Base-by-base conservation (phyloP, 371 early-diverging fungal genomes). In the Lichtheimia ramosa region DNA sequence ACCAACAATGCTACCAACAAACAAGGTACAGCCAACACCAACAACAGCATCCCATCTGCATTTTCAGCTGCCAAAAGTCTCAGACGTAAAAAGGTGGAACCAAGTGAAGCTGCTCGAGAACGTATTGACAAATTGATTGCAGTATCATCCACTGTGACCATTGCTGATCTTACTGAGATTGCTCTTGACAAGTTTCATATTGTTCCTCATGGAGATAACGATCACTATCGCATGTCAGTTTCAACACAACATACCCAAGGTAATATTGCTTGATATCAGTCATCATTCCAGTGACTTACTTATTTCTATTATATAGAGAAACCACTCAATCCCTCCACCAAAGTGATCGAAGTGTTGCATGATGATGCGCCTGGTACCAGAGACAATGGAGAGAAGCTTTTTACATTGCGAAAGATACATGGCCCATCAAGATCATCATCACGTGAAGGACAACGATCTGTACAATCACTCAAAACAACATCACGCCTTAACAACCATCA, bases 121-220 rank as follows among this genome's bases (percentile, higher is more conserved):
- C 59, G 66, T 27, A 77, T 81, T 7, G 78, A 81, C 51, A 81
- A 81, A 51, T 21, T 81, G 27, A 71, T 81, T 5, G 78, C 78
- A 0, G 59, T 76, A 12, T 63, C 72, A 0, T 58, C 71, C 0
- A 63, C 46, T 7, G 67, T 64, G 23, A 54, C 59, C 0, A 71
- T 81, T 20, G 59, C 68, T 3, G 81, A 75, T 8, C 58, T 75
- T 18, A 72, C 65, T 7, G 54, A 48, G 3, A 70, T 68, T 20
- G 76, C 78, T 1, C 34, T 77, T 13, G 81, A 81, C 16, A 81
- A 81, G 25, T 81, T 81, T 43, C 81, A 81, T 56, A 61, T 81
- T 21, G 28, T 48, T 12, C 62, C 64, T 6, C 54, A 63, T 46
- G 65, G 64, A 42, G 62, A 62, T 18, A 40, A 46, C 24, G 62